Evolutionary conservation across 2,329 filamentous ascomycete genomes (phyloP), one percentile per base, ranked within the genome.

Genomic region (Bipolaris zeicola): DNA sequence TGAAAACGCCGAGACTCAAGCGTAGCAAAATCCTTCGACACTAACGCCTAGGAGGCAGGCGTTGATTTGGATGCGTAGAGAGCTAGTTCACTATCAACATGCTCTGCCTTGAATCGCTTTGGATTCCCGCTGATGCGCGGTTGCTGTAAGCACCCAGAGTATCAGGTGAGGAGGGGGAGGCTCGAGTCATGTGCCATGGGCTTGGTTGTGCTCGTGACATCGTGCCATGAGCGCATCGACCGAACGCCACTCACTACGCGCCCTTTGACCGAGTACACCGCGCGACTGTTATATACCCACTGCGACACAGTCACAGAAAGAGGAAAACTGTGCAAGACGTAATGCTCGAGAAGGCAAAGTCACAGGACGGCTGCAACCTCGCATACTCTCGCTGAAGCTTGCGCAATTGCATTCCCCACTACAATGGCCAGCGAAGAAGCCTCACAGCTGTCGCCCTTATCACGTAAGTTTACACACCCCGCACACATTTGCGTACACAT

Each of bases 391-490:
- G 46, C 48, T 42, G 28, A 41, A 48, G 28, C 47, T 22, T 48
- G 37, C 18, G 41, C 34, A n/a, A 55, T 45, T 34, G 37, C 48
- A 52, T 47, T 24, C 16, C 38, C 37, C 50, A 24, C 43, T 58
- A 62, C 58, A 55, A 76, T 76, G 74, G 67, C 69, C 52, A 60
- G 63, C 55, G 61, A 71, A 54, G 68, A 71, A 53, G 62, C 62
- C 51, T 43, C 59, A 14, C 65, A 64, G 54, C 58, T 59, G n/a
- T 65, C 69, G 14, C 68, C 72, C 18, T 73, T 75, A 8, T 76
- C 76, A 31, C 78, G 78, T 79, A 70, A 43, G 75, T 69, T 47
- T 14, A 37, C 45, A 26, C 16, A 45, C 22, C 1, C 37, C 33
- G 14, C 44, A 16, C 52, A 18, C 41, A 31, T 24, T 20, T 11